phyloP scores from a whole-genome alignment of 768 basidiomycete genomes.

The Leucocoprinus leucothites region DNA sequence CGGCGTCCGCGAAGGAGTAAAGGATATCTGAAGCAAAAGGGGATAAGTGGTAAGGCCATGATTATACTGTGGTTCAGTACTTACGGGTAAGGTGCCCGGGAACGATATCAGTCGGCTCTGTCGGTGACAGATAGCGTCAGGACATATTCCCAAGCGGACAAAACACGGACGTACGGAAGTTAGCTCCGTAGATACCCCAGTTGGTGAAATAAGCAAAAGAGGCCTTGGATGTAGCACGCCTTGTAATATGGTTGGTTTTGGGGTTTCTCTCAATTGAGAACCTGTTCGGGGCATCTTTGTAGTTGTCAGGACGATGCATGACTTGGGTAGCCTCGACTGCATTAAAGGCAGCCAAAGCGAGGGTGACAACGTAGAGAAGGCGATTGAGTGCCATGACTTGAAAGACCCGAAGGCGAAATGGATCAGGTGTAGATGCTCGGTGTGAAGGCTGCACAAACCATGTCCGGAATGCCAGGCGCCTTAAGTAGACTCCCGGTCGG shows the following conservation, averaged over 20 bases:
- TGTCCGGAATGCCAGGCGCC: not conserved
- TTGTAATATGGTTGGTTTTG: constrained; percentile 37
- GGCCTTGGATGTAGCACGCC: constrained; percentile 35
- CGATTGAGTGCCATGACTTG: constrained; percentile 14
- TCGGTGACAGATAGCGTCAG: constrained; percentile 4
- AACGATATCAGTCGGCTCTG: constrained; percentile 66
- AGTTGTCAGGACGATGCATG: constrained; percentile 50
- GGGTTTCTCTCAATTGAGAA: constrained; percentile 31
- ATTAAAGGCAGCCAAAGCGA: constrained; percentile 22
- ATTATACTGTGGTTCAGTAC: constrained; percentile 13
- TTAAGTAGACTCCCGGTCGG: not conserved
- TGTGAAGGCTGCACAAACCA: not conserved
- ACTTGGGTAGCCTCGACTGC: constrained; percentile 42
- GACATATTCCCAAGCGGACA: constrained; percentile 4
- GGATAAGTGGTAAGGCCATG: not conserved
- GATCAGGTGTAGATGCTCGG: not conserved
- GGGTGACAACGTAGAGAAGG: constrained; percentile 23
- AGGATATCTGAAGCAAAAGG: constrained; percentile 44
- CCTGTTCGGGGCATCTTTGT: constrained; percentile 35
- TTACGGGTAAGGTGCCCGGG: constrained; percentile 60
- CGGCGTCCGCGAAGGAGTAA: constrained; percentile 78
- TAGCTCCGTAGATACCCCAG: constrained; percentile 64
- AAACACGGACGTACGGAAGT: constrained; percentile 48
- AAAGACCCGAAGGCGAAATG: not conserved
- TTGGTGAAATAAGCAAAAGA: constrained; percentile 56